phyloP scores from a whole-genome alignment of 306 rosid genomes.

The Sechiopsis laciniata region DNA sequence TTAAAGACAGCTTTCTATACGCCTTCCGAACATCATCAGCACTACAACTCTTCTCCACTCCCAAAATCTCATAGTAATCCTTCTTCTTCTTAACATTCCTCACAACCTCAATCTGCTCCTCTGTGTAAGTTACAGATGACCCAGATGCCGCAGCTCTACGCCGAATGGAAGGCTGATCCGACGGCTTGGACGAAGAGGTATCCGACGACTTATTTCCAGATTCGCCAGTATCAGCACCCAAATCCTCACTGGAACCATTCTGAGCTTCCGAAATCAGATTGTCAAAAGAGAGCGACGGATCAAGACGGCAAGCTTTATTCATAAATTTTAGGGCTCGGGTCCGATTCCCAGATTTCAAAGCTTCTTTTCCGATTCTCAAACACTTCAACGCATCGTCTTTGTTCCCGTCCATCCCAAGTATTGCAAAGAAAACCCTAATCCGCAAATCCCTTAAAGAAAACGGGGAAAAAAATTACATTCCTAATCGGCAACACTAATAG shows the following conservation, averaged over 20 bases:
- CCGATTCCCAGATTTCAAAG: constrained; percentile 64
- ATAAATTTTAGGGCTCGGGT: constrained; percentile 65
- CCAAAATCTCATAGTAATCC: constrained; percentile 77
- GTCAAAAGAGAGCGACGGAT: constrained; percentile 57
- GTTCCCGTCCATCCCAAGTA: constrained; percentile 66
- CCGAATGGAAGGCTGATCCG: constrained; percentile 56
- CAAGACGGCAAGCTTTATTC: constrained; percentile 79
- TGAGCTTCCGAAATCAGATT: constrained; percentile 50
- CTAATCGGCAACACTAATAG: background rate
- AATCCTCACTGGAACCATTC: constrained; percentile 27
- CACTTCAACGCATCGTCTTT: constrained; percentile 87
- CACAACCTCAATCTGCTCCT: constrained; percentile 63
- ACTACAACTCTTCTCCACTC: constrained; percentile 69
- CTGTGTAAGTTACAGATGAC: constrained; percentile 36
- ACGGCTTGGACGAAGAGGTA: constrained; percentile 30
- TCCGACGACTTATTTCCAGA: constrained; percentile 33
- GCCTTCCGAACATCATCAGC: constrained; percentile 81
- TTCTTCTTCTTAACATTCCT: constrained; percentile 72
- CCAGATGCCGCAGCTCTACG: constrained; percentile 37
- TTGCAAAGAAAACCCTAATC: background rate
- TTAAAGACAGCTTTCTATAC: constrained; percentile 71
- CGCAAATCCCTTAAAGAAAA: constrained; percentile 16
- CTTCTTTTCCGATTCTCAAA: constrained; percentile 65
- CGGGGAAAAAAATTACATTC: background rate
- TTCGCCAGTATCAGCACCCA: constrained; percentile 24